Percentiles rank a stretch among this genome's conserved stretches.
These are phyloP conservation scores for Scenedesmus sp. DNA, from an alignment of 163 green algal genomes.

Conservation along the genomic window DNA sequence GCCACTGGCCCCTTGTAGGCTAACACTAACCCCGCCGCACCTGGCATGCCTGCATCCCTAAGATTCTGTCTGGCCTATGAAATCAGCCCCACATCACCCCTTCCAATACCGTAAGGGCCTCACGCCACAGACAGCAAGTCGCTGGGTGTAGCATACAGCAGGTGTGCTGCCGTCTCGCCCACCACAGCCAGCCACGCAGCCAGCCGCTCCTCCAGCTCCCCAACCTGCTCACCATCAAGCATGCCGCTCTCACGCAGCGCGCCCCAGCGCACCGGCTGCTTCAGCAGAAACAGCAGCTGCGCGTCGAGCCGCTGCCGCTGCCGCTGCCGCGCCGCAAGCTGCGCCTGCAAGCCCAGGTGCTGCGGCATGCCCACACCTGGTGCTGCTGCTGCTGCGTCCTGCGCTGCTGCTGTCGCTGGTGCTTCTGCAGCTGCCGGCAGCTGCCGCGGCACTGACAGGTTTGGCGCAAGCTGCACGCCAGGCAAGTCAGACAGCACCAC, in stretches of 20 bases:
- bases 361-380: background rate
- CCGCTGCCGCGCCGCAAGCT: background rate
- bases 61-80: background rate
- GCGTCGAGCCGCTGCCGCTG: background rate
- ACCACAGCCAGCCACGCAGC: conserved; percentile 16
- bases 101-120: background rate
- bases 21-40: too few relatives aligned
- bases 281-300: conserved; percentile 45
- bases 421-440: background rate
- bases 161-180: conserved; percentile 23
- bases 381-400: background rate
- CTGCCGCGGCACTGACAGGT: conserved; percentile 18
- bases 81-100: background rate
- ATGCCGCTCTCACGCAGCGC: conserved; percentile 30
- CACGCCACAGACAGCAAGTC: conserved; percentile 15
- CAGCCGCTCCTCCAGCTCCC: conserved; percentile 14
- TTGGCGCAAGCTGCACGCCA: conserved; percentile 27
- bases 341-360: background rate
- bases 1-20: background rate
- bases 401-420: conserved; percentile 7
- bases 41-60: background rate
- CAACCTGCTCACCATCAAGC: conserved; percentile 2
- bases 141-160: conserved; percentile 36
- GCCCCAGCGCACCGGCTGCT: conserved; percentile 44
- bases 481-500: conserved; percentile 44